These are phyloP conservation scores for Trypanosoma grayi DNA, from an alignment of 208 protist species.

Conservation along the genomic window DNA sequence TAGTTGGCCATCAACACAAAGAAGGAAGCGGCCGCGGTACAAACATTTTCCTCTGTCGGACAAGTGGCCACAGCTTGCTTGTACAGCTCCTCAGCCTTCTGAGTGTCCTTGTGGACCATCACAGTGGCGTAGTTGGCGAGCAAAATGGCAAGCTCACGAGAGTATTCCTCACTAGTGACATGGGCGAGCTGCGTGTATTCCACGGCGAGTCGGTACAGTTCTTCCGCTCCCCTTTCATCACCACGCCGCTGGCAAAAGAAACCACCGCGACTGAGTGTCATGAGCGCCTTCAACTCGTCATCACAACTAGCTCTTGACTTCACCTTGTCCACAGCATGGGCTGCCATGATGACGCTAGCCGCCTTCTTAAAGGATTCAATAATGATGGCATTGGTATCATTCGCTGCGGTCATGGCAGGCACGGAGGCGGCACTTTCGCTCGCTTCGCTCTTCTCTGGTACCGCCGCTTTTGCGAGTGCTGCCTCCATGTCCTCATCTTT, in stretches of 20 bases:
- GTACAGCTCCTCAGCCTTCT: constrained; percentile 55
- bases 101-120: constrained; percentile 25
- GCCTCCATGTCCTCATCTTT: constrained; percentile 26
- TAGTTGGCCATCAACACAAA: constrained; percentile 68
- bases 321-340: constrained; percentile 14
- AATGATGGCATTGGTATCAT: constrained; percentile 1
- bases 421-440: neutral
- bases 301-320: constrained; percentile 6
- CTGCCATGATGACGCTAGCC: constrained; percentile 24
- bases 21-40: constrained; percentile 60
- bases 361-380: constrained; percentile 25
- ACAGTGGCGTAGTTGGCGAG: constrained; percentile 80
- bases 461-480: constrained; percentile 1
- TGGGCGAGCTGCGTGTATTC: constrained; percentile 30
- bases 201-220: constrained; percentile 64
- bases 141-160: constrained; percentile 60
- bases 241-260: constrained; percentile 81
- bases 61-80: constrained; percentile 43
- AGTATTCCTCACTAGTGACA: constrained; percentile 34
- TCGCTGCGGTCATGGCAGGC: neutral
- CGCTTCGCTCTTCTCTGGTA: neutral
- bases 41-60: constrained; percentile 50
- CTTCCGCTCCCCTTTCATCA: constrained; percentile 51
- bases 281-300: constrained; percentile 53
- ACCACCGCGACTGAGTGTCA: constrained; percentile 72